Evolutionary conservation across 2,329 filamentous ascomycete genomes (phyloP).

Genomic region (Trichoderma asperellum): DNA sequence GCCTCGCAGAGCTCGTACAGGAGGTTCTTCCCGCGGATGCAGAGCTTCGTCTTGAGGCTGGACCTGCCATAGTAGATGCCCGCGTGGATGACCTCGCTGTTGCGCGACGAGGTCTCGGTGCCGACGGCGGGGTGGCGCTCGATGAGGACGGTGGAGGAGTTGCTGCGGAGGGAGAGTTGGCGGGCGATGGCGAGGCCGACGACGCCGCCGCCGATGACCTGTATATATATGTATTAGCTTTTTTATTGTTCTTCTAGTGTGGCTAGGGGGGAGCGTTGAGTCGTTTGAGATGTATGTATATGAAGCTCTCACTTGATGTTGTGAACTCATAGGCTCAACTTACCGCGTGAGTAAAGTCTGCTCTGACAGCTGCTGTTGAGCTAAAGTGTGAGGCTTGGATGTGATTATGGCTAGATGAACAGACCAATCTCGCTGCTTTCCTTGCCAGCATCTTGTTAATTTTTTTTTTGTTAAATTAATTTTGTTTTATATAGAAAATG

Average conservation of each 20-base stretch:
- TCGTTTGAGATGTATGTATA: not conserved
- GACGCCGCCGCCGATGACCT: constrained; percentile 64
- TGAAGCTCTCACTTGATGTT: not conserved
- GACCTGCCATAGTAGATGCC: constrained; percentile 83
- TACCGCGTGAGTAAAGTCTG: constrained; percentile 54
- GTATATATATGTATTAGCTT: not conserved
- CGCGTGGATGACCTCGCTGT: constrained; percentile 95
- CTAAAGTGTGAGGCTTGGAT: constrained; percentile 42
- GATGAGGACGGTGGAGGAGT: constrained; percentile 72
- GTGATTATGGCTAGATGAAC: not conserved
- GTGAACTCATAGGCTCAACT: constrained; percentile 31
- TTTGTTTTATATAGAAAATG: not conserved
- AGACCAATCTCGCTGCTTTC: not conserved
- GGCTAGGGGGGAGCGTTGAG: no score
- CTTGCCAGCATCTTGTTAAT: constrained; percentile 29
- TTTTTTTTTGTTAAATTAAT: no score
- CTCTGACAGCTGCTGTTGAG: constrained; percentile 38
- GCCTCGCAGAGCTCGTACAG: constrained; percentile 77
- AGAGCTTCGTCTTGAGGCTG: constrained; percentile 82
- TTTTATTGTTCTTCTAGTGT: not conserved
- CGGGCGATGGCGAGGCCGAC: constrained; percentile 82
- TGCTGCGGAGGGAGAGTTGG: constrained; percentile 66
- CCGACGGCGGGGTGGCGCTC: constrained; percentile 78
- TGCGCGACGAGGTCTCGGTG: constrained; percentile 85
- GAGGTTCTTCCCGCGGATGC: constrained; percentile 73